Evolutionary conservation across 1,284 basidiomycete genomes (phyloP), one percentile per base, ranked within the genome.

Genomic region (Ganoderma boninense): DNA sequence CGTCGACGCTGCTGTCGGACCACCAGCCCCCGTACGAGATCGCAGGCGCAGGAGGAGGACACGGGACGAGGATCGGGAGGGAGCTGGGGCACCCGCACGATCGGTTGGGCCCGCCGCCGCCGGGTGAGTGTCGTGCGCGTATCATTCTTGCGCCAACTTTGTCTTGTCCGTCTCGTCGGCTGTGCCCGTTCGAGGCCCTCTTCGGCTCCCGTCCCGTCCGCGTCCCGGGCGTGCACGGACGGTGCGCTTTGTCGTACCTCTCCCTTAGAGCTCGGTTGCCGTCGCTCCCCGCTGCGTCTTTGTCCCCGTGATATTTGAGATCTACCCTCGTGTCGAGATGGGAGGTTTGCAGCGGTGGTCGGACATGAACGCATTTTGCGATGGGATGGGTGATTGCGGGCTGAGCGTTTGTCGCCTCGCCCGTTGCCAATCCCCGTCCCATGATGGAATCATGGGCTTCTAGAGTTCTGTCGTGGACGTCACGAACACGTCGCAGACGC

Each of bases 11-110:
- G 23, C 65, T 77, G 38, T 49, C 65, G 56, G 75, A 76, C 60
- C 29, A 32, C 29, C 29, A 32, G 29, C 73, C 74, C 60, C n/a
- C 32, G 20, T 77, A 77, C 60, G 76, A 78, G n/a, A 64, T 70
- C 56, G 65, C 69, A 56, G 72, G 38, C 6, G 38, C 7, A 38
- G 38, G 38, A 38, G 38, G 60, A 62, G 60, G 71, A 38, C 72
- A 73, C 43, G 69, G 44, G 66, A 49, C 64, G 64, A 71, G 78
- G 42, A 64, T 76, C 29, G 75, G 77, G 63, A 64, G 76, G 35
- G 75, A 78, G 63, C 62, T 77, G 40, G 64, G 70, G 14, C 75
- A 68, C 46, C 68, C 71, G 59, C 76, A 76, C 29, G 77, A 79
- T 66, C 70, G 73, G 62, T 65, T 73, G 64, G 73, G 72, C 13